Evolutionary conservation across 176 grass and related monocot genomes (phyloP).

Genomic region (Melocanna baccifera): DNA sequence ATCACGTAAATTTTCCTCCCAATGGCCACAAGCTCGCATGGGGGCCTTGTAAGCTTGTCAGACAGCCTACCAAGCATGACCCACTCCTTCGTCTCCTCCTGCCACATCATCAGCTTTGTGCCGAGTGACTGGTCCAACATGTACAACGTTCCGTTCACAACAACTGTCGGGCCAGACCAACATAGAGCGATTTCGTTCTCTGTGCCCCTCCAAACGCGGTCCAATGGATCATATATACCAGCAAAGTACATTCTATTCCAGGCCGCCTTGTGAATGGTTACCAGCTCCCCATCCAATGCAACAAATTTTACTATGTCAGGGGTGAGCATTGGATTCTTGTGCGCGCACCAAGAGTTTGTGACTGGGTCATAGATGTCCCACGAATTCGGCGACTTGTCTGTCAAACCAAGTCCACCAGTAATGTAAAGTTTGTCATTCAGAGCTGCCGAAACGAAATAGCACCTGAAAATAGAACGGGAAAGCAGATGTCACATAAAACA

Average conservation of each 20-base stretch:
- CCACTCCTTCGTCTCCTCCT: constrained; percentile 48
- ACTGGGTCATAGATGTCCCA: constrained; percentile 66
- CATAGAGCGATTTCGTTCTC: constrained; percentile 57
- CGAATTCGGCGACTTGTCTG: constrained; percentile 57
- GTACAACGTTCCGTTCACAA: constrained; percentile 54
- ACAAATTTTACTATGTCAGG: constrained; percentile 63
- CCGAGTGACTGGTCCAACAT: constrained; percentile 53
- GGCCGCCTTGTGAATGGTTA: constrained; percentile 58
- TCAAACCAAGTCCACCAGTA: constrained; percentile 44
- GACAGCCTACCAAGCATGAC: constrained; percentile 54
- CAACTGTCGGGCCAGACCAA: constrained; percentile 50
- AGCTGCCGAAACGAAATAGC: constrained; percentile 52
- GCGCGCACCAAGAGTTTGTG: constrained; percentile 51
- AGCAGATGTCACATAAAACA: neutral
- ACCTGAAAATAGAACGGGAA: constrained; percentile 20
- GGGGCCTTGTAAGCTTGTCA: constrained; percentile 39
- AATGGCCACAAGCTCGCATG: constrained; percentile 38
- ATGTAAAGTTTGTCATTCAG: constrained; percentile 61
- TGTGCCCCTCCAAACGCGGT: constrained; percentile 42
- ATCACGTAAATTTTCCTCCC: constrained; percentile 57
- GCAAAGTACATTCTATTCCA: constrained; percentile 59
- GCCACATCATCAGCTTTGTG: constrained; percentile 59
- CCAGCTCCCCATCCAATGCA: constrained; percentile 44
- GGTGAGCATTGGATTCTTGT: constrained; percentile 62
- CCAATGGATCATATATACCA: constrained; percentile 58